Base-by-base conservation (phyloP, 108 stramenopile genomes). In the Epithemia pelagica region DNA sequence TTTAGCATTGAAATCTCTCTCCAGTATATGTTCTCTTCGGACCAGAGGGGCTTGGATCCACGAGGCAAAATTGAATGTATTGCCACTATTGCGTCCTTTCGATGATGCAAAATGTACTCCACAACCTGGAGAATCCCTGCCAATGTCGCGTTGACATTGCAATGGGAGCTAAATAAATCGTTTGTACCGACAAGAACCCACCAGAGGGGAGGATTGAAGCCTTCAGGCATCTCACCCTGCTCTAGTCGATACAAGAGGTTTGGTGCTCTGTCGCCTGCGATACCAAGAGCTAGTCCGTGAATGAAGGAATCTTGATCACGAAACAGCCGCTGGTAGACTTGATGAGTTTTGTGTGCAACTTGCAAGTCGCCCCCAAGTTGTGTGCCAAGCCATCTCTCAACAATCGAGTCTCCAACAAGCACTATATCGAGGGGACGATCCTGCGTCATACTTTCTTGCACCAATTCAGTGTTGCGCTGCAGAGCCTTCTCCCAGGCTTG, bases 131-230 rank as follows among this genome's bases (percentile, higher is more conserved):
- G 65, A 2, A 93, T 81, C 1, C 91, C 91, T 10, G 90, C 26
- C 2, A 93, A 73, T 0, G 84, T 83, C 26, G 90, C 80, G 78
- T 93, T 88, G 66, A 90, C 91, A 58, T 84, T 86, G 64, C 91
- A 93, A 67, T 87, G 77, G 74, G 76, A 79, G 23, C 85, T 72
- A 20, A 75, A 84, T 23, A 93, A 58, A 68, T 93, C 91, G 67
- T 93, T 93, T 79, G 88, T 75, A n/a, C 91, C 91, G 20, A 93
- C 53, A 25, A 74, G 68, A 10, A 93, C 54, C 91, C 91, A 93
- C 89, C 89, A 93, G 33, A 93, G 74, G 67, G 81, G 80, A 1
- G 91, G 91, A 54, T 87, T 83, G 68, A 93, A 89, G 33, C 73
- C 82, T 15, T 74, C 56, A 0, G 91, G 85, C 78, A 83, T 79